Conservation (phyloP, 2,329 filamentous ascomycete genomes). For the Reticulascus tulasneorum region DNA sequence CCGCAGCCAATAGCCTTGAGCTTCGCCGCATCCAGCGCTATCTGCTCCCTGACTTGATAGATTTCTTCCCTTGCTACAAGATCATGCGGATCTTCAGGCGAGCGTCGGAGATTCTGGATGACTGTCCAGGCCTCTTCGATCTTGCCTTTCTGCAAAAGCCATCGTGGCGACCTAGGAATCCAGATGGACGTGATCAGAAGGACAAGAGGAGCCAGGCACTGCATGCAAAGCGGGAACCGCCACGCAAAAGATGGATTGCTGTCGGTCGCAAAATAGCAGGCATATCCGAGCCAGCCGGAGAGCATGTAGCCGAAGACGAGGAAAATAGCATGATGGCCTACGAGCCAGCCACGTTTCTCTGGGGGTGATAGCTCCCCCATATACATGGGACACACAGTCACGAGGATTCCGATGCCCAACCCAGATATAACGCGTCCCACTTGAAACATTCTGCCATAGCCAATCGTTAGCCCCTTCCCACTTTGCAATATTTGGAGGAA, state of each 20-base stretch:
- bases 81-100: slow-evolving; percentile 32
- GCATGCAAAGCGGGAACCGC: slow-evolving; percentile 39
- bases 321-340: slow-evolving; percentile 41
- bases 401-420: slow-evolving; percentile 21
- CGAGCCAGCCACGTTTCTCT: slow-evolving; percentile 37
- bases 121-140: slow-evolving; percentile 40
- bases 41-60: slow-evolving; percentile 42
- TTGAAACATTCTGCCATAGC: no score
- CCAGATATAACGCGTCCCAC: slow-evolving; percentile 22
- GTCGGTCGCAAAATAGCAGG: slow-evolving; percentile 37
- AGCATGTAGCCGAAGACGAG: slow-evolving; percentile 44
- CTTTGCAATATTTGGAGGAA: no score
- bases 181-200: slow-evolving; percentile 35
- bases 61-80: slow-evolving; percentile 41
- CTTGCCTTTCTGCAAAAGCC: slow-evolving; percentile 43
- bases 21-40: slow-evolving; percentile 36
- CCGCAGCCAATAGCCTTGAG: slow-evolving; percentile 32
- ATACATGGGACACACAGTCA: slow-evolving; percentile 41
- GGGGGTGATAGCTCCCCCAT: slow-evolving; percentile 37
- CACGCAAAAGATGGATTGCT: slow-evolving; percentile 37
- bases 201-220: slow-evolving; percentile 33
- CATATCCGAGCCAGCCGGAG: slow-evolving; percentile 38
- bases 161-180: slow-evolving; percentile 43
- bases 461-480: no score
- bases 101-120: slow-evolving; percentile 32